These are phyloP conservation scores for Castanopsis chinensis DNA, from an alignment of 306 rosid species.

Conservation along the genomic window DNA sequence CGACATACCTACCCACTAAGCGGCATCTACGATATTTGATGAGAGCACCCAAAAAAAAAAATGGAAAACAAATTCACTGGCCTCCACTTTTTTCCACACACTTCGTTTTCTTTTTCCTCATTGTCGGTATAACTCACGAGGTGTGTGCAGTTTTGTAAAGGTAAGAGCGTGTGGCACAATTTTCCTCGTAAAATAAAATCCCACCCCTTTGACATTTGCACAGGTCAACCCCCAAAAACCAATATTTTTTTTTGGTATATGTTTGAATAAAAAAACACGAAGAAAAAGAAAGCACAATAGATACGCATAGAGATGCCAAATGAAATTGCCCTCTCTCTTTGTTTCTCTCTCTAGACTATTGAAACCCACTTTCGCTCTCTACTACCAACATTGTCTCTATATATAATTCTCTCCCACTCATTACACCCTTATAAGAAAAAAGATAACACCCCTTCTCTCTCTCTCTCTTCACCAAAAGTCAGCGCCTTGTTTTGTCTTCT, in stretches of 20 bases:
- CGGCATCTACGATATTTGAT: background rate
- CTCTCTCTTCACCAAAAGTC: conserved; percentile 35
- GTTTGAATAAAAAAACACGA: too few relatives aligned
- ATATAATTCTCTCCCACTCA: conserved; percentile 38
- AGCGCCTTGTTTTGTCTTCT: conserved; percentile 58
- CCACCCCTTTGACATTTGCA: conserved; percentile 38
- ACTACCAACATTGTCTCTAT: conserved; percentile 22
- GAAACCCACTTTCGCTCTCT: conserved; percentile 29
- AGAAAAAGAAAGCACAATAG: background rate
- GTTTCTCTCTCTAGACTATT: conserved; percentile 17
- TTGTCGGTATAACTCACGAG: conserved; percentile 54
- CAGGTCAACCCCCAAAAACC: conserved; percentile 38
- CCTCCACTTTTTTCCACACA: background rate
- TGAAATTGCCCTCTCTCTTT: background rate
- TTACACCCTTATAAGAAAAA: conserved; percentile 25
- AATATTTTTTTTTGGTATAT: conserved; percentile 11
- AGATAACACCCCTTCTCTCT: background rate
- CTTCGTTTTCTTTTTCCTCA: background rate
- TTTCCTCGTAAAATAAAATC: conserved; percentile 12
- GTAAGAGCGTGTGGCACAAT: conserved; percentile 41
- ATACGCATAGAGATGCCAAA: conserved; percentile 51
- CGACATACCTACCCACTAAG: background rate
- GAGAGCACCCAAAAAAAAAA: conserved; percentile 12
- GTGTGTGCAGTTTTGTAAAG: conserved; percentile 22
- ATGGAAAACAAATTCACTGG: background rate